Percentiles rank a stretch among this genome's conserved stretches.
Evolutionary conservation across 73 alveolate species (phyloP).

Genomic region (Loxodes magnus): DNA sequence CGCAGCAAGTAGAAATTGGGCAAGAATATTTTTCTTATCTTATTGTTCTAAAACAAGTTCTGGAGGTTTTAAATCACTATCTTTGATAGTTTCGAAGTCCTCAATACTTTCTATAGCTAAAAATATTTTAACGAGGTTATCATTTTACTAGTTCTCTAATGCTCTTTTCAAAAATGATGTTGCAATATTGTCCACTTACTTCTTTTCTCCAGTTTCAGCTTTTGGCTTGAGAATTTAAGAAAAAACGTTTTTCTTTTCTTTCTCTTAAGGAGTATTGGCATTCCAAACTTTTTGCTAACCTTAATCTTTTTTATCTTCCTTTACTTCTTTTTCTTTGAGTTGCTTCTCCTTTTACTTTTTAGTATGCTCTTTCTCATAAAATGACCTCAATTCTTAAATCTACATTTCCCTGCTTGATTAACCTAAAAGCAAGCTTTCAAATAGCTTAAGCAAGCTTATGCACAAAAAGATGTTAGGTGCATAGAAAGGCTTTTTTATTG

Average conservation of each 20-base stretch:
- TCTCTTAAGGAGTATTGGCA: constrained; percentile 14
- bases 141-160: constrained; percentile 20
- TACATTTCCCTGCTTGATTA: constrained; percentile 29
- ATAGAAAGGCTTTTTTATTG: constrained; percentile 6
- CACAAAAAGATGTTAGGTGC: constrained; percentile 20
- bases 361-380: constrained; percentile 12
- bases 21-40: background rate
- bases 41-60: constrained; percentile 1
- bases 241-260: constrained; percentile 15
- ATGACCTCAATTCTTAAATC: constrained; percentile 27
- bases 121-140: constrained; percentile 14
- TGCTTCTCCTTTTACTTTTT: constrained; percentile 24
- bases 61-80: background rate
- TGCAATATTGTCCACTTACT: constrained; percentile 13
- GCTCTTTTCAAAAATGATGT: constrained; percentile 18
- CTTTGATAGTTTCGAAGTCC: background rate
- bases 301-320: constrained; percentile 27
- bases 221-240: background rate
- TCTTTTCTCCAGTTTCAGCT: constrained; percentile 12
- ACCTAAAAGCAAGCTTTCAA: constrained; percentile 26
- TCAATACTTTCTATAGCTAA: constrained; percentile 11
- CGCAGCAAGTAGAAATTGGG: background rate
- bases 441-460: constrained; percentile 21
- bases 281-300: constrained; percentile 22
- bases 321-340: constrained; percentile 25